Evolutionary conservation across 352 stramenopile genomes (phyloP).

Genomic region (Phytophthora pini): DNA sequence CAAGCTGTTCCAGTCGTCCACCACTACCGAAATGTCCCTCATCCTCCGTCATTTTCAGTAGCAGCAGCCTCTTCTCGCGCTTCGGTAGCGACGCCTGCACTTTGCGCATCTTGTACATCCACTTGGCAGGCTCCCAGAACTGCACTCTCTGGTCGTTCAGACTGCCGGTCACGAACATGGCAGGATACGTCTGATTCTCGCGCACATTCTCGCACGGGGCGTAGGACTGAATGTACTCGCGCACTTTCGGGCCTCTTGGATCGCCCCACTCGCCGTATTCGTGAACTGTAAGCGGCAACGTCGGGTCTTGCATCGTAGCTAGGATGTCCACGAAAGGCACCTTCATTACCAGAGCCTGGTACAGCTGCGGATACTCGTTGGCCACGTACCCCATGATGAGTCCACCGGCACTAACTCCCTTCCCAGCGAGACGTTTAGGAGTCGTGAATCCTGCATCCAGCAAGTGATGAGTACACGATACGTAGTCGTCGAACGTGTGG

Average conservation of each 20-base stretch:
- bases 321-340: constrained; percentile 92
- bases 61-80: constrained; percentile 42
- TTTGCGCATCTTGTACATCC: constrained; percentile 76
- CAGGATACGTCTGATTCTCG: constrained; percentile 55
- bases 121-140: constrained; percentile 90
- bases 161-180: constrained; percentile 86
- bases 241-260: constrained; percentile 42
- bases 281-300: constrained; percentile 88
- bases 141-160: constrained; percentile 86
- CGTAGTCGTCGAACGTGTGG: constrained; percentile 89
- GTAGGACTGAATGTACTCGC: constrained; percentile 85
- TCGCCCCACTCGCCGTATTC: constrained; percentile 95
- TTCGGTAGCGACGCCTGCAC: constrained; percentile 44
- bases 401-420: constrained; percentile 86
- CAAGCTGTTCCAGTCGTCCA: constrained; percentile 76
- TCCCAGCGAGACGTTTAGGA: constrained; percentile 67
- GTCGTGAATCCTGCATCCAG: constrained; percentile 69
- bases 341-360: constrained; percentile 83
- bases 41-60: constrained; percentile 82
- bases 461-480: constrained; percentile 70
- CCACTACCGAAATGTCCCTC: constrained; percentile 85
- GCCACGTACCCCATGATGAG: constrained; percentile 89
- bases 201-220: constrained; percentile 80
- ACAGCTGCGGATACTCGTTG: constrained; percentile 79
- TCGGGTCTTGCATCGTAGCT: constrained; percentile 87